Evolutionary conservation across 768 basidiomycete species (phyloP).

Genomic region (Phylloporus sp.): DNA sequence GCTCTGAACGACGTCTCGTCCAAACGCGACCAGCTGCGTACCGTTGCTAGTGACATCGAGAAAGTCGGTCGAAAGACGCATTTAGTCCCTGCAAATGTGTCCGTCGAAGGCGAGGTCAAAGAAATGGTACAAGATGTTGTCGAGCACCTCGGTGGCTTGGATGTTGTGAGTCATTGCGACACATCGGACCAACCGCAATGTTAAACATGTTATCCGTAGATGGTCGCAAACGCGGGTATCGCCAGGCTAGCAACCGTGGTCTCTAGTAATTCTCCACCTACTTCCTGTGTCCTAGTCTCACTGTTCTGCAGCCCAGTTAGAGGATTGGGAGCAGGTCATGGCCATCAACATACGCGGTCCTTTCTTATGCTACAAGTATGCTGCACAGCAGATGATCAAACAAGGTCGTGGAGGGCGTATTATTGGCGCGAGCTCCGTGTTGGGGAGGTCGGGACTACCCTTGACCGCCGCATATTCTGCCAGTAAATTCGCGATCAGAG

Average conservation of each 20-base stretch:
- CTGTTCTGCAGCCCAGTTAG: constrained; percentile 25
- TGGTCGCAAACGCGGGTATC: constrained; percentile 27
- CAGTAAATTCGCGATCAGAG: constrained; percentile 40
- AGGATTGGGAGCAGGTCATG: constrained; percentile 39
- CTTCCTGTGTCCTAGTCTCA: background rate
- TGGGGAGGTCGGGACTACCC: constrained; percentile 4
- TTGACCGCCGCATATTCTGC: constrained; percentile 26
- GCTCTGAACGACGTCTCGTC: constrained; percentile 29
- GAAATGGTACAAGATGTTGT: constrained; percentile 32
- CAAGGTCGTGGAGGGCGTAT: constrained; percentile 52
- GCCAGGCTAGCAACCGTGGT: background rate
- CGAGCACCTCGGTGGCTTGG: constrained; percentile 37
- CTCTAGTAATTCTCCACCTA: background rate
- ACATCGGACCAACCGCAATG: no score
- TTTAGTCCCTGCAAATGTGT: constrained; percentile 36
- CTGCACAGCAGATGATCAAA: constrained; percentile 54
- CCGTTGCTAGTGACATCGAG: constrained; percentile 27
- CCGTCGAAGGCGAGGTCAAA: constrained; percentile 39
- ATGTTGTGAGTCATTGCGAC: constrained; percentile 46
- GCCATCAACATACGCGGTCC: constrained; percentile 53
- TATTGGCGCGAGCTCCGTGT: constrained; percentile 36
- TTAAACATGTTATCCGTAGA: constrained; percentile 15
- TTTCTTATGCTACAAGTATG: constrained; percentile 61
- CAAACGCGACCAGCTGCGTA: constrained; percentile 25
- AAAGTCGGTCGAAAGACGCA: constrained; percentile 25